Evolutionary conservation across 345 rosid genomes (phyloP), one percentile per base, ranked within the genome.

Genomic region (Euphorbia tirucalli): DNA sequence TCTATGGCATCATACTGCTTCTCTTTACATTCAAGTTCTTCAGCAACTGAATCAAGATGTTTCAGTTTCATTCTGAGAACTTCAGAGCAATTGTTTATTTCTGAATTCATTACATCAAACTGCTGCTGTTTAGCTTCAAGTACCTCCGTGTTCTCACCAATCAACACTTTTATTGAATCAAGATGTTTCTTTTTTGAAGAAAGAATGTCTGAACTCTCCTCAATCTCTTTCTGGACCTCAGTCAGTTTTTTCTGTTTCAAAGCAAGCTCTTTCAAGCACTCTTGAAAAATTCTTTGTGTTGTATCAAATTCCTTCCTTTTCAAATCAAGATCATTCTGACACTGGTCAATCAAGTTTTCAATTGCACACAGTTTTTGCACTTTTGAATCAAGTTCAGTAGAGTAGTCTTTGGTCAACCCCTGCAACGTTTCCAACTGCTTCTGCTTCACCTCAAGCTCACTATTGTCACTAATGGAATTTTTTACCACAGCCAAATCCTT

Each of bases 71-170:
- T 16, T 46, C 14, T 46, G 52, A 46, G 52, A 46, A 46, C 52
- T 46, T 46, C 52, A 16, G 18, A 46, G 52, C 52, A 46, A 46
- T 46, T 46, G 3, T 13, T 5, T 14, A 46, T 15, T 46, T 46
- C 52, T 46, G 52, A 6, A 46, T 13, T 16, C 4, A 46, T 46
- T 46, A 71, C 77, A 25, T 63, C 75, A 73, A 71, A 8, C 22
- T 74, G 75, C 68, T 78, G 70, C 73, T 69, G 74, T 75, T 82
- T 69, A 7, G 30, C 52, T 22, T 39, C 46, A 14, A 74, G 70
- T 5, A 68, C 74, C 48, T 74, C 69, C 0, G 21, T 6, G 13
- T 31, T 49, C 3, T 71, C 75, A n/a, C 66, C 56, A 28, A 62
- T 68, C 58, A 74, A 48, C 43, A 7, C 10, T 3, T 46, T 66